Conservation (phyloP, 805 yeast genomes). For the Yamadazyma endophytica region DNA sequence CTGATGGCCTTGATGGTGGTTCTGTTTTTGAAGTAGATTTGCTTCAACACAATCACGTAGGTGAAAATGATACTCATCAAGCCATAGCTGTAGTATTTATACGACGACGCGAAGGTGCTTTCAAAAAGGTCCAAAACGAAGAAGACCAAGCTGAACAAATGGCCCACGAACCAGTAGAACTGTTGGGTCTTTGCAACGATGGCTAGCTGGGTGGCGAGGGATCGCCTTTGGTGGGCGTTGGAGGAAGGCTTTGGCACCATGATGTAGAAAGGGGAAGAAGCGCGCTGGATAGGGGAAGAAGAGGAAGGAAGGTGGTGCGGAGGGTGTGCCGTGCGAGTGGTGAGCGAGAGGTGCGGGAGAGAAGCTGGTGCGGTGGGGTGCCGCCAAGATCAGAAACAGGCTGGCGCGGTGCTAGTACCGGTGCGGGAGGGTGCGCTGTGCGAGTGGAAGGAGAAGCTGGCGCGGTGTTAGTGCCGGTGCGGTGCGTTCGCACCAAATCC, state of each 20-base stretch:
- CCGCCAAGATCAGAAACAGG: no score
- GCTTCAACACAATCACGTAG: slow-evolving; percentile 59
- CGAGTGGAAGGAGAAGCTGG: no score
- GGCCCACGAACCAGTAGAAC: slow-evolving; percentile 69
- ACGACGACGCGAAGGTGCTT: slow-evolving; percentile 36
- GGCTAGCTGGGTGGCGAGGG: no score
- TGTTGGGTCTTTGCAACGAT: slow-evolving; percentile 43
- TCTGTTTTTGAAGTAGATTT: slow-evolving; percentile 40
- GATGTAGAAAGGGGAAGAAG: no score
- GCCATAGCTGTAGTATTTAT: slow-evolving; percentile 27
- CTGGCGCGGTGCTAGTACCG: no score
- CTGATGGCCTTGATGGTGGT: slow-evolving; percentile 6
- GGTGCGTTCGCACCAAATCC: no score
- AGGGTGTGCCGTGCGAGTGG: background rate
- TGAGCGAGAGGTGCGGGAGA: background rate
- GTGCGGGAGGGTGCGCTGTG: no score
- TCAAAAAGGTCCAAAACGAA: slow-evolving; percentile 34
- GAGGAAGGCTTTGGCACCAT: no score
- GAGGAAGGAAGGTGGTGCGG: no score
- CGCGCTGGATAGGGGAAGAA: no score
- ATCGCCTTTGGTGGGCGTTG: no score
- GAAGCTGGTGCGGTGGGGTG: background rate
- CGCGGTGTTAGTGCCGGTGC: no score
- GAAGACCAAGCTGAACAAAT: slow-evolving; percentile 44
- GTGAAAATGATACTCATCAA: slow-evolving; percentile 54